These are phyloP conservation scores for Thuja plicata DNA, from an alignment of 83 land plant species.

Conservation along the genomic window DNA sequence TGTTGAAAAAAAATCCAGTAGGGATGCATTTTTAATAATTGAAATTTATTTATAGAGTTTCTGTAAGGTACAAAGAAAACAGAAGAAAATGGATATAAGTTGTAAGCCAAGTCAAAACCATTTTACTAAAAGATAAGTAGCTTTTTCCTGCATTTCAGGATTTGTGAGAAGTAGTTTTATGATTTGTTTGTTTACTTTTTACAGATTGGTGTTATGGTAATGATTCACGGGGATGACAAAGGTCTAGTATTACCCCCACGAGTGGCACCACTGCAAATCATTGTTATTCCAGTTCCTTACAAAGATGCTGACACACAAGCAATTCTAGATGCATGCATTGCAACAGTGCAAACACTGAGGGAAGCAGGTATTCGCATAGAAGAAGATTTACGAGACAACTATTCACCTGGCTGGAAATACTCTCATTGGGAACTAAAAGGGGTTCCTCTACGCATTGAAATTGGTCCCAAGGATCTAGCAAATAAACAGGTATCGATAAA, in stretches of 20 bases:
- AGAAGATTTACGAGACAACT: slow-evolving; percentile 83
- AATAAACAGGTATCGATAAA: slow-evolving; percentile 75
- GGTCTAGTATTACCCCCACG: slow-evolving; percentile 94
- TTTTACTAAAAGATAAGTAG: background rate
- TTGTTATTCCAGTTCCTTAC: slow-evolving; percentile 89
- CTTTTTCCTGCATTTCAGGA: background rate
- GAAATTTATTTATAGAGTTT: background rate
- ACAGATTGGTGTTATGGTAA: slow-evolving; percentile 98
- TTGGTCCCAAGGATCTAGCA: slow-evolving; percentile 92
- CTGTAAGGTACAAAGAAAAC: background rate
- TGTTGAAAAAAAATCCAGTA: background rate
- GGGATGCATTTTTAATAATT: background rate
- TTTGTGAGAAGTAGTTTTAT: background rate
- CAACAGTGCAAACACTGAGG: slow-evolving; percentile 51
- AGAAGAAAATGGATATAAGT: background rate
- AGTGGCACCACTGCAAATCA: slow-evolving; percentile 85
- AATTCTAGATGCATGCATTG: slow-evolving; percentile 68
- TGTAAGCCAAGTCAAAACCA: background rate
- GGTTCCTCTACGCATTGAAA: slow-evolving; percentile 94
- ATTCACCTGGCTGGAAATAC: slow-evolving; percentile 99
- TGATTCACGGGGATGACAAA: slow-evolving; percentile 99
- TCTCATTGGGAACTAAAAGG: slow-evolving; percentile 99
- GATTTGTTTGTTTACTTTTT: background rate
- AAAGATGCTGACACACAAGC: slow-evolving; percentile 77
- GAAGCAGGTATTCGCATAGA: slow-evolving; percentile 78